Base-by-base conservation (phyloP, 768 basidiomycete genomes). In the Cystobasidium ongulense region DNA sequence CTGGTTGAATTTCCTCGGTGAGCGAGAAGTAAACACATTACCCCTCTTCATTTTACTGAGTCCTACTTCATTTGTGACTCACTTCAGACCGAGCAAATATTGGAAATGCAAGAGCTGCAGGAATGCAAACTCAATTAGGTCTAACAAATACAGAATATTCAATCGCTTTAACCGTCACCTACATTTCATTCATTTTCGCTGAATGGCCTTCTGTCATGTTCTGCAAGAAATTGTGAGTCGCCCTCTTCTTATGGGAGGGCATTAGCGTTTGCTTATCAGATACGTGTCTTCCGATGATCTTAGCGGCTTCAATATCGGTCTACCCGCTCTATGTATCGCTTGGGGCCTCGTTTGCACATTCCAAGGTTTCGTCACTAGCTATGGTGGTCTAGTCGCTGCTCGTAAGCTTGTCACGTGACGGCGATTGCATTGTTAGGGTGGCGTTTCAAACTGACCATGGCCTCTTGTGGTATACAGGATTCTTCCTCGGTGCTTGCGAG, bases 401-500 rank as follows among this genome's bases (percentile, higher is more conserved):
- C 63, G 63, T 46, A 59, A 29, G 57, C 21, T 11, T 3, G 46
- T 7, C n/a, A 8, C 21, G 4, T n/a, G 5, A 4, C 46, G 10
- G n/a, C n/a, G n/a, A n/a, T n/a, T 50, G 5, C 46, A 50, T 3
- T 17, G 46, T n/a, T 21, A n/a, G n/a, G n/a, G n/a, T n/a, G n/a
- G n/a, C 29, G 5, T 59, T 31, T 59, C 57, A 15, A 21, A 29
- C 29, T 21, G 57, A 15, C 57, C 43, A n/a, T 46, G 43, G 13
- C 27, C 2, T 59, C 13, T 29, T 59, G 5, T 31, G 23, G 13
- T 29, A 27, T 35, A 29, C 57, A 59, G 57, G 57, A 4, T 64
- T 64, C 35, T 64, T 64, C 63, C 63, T 64, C 31, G 63, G 63
- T 64, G 36, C 41, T 27, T 64, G 63, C 35, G 63, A 64, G 39